These are phyloP conservation scores for Bretschneidera sinensis DNA, from an alignment of 345 rosid genomes.

Conservation along the genomic window DNA sequence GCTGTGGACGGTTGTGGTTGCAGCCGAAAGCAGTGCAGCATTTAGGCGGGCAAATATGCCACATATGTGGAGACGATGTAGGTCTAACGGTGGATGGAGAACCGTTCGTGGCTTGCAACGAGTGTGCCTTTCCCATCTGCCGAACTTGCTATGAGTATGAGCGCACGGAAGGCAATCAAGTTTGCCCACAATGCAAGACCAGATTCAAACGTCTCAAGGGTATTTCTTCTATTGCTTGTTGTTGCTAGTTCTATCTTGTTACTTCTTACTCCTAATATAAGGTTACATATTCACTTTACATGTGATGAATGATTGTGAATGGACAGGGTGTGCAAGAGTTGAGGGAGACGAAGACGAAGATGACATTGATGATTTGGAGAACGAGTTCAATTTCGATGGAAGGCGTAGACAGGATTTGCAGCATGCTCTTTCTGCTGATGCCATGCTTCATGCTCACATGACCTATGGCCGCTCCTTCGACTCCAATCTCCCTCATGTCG, in stretches of 20 bases:
- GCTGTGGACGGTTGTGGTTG: not conserved
- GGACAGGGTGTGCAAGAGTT: conserved; percentile 63
- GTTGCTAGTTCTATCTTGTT: not conserved
- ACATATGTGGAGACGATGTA: conserved; percentile 56
- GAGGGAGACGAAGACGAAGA: conserved; percentile 88
- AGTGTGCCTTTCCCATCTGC: conserved; percentile 68
- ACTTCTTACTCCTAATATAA: no score
- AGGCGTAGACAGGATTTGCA: conserved; percentile 22
- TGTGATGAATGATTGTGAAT: not conserved
- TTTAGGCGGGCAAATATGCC: conserved; percentile 56
- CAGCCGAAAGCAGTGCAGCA: conserved; percentile 26
- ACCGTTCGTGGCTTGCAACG: conserved; percentile 57
- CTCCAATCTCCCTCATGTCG: conserved; percentile 21
- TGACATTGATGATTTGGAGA: conserved; percentile 69
- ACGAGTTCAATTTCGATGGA: conserved; percentile 44
- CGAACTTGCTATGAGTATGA: conserved; percentile 53
- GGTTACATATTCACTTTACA: no score
- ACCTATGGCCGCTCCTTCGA: conserved; percentile 7
- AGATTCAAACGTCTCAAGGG: conserved; percentile 56
- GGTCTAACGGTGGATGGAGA: conserved; percentile 46
- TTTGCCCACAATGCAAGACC: conserved; percentile 61
- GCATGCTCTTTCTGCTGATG: conserved; percentile 12
- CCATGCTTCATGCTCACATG: conserved; percentile 1
- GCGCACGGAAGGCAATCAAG: conserved; percentile 49
- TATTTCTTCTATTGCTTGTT: conserved; percentile 2